Base-by-base conservation (phyloP, 352 stramenopile genomes). In the Thalassiosira allenii region DNA sequence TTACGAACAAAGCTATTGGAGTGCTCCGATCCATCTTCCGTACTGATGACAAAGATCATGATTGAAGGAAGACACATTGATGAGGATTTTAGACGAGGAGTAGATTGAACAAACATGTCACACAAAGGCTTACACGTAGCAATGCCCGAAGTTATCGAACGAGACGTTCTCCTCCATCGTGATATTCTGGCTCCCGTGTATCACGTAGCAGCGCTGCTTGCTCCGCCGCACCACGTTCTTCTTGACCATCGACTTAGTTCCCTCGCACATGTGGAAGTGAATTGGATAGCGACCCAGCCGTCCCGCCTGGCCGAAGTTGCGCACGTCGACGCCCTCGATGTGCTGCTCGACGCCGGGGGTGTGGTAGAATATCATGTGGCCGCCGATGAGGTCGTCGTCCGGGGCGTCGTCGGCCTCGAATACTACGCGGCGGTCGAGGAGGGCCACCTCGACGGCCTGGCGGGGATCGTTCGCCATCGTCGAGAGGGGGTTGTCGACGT, bases 401-500 rank as follows among this genome's bases (percentile, higher is more conserved):
- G n/a, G n/a, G 25, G 57, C 52, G 17, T 49, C 25, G 25, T 67
- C 57, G 12, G 41, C 1, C 25, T 86, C 76, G 53, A 95, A 91
- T 9, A 82, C 63, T 52, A 95, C 91, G 58, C 81, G 93, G 41
- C 91, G 78, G 29, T 75, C 79, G 1, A 95, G 74, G 0, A 94
- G 62, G 8, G 83, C 91, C 40, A 95, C 79, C 52, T 94, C 91
- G n/a, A 82, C 83, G n/a, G 89, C 84, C 62, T 93, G 80, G 52
- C 91, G 75, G 40, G 91, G 81, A 12, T 81, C 79, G 23, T 22
- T 93, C 75, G 9, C 25, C 1, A 52, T 52, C 25, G 37, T 44
- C 1, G 43, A 52, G 43, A 52, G n/a, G n/a, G n/a, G n/a, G n/a
- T n/a, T n/a, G n/a, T n/a, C n/a, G n/a, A n/a, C n/a, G n/a, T n/a